Base-by-base conservation (phyloP, 2,329 filamentous ascomycete genomes). In the Kalaharituber pfeilii region DNA sequence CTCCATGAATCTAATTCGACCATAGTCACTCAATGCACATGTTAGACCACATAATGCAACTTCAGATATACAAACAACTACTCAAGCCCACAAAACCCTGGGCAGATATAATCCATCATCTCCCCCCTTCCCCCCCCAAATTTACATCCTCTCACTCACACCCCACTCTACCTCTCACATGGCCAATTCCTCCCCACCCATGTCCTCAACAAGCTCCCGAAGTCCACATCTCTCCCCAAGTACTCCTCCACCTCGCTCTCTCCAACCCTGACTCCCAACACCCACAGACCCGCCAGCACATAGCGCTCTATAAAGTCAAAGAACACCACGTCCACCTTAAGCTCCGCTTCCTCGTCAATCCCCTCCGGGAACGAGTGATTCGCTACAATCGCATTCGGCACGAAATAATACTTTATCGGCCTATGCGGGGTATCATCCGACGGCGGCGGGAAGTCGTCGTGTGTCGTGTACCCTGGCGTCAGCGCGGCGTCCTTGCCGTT, bases 401-500 rank as follows among this genome's bases (percentile, higher is more conserved):
- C 78, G 1, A 70, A 67, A 68, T 88, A 89, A 66, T 84, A 87
- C 28, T 75, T 72, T 59, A 96, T 80, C 1, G 76, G 73, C 15
- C 77, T 72, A 67, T 95, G 91, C 1, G 93, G 67, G 0, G 89
- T 94, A 65, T 98, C 91, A 65, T 98, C 91, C 42, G 91, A 91
- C 60, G 94, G 85, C 3, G 70, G 69, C 50, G 88, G 86, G 4
- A 80, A 76, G 63, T 94, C 89, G 65, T 98, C 91, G 53, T 75
- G 74, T 9, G 91, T 98, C 0, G 85, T 95, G 70, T 96, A 96
- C 1, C 91, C 91, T 0, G 80, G 81, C 18, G 71, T 65, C 13
- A 18, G 22, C 4, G 11, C 20, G 44, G 18, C 26, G 18, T 47
- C 9, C 15, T 47, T 47, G 18, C 9, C 15, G 42, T n/a, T 47